These are phyloP conservation scores for Salvia sclarea DNA, from an alignment of 305 asterid species.

Conservation along the genomic window DNA sequence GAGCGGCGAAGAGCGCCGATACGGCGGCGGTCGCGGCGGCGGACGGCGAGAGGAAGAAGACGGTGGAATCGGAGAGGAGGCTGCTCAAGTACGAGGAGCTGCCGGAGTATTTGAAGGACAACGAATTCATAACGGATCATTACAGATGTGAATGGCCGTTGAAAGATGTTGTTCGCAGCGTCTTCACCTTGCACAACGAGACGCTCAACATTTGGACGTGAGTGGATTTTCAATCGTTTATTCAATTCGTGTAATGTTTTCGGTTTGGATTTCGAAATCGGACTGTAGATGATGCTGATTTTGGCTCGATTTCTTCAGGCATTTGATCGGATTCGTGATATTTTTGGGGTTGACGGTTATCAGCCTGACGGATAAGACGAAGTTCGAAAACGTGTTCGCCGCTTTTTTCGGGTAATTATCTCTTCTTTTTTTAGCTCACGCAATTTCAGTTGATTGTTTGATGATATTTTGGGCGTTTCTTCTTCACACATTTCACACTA, in stretches of 20 bases:
- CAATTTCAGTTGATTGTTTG: neutral
- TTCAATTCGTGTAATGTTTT: neutral
- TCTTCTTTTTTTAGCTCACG: neutral
- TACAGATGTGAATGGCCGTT: slow-evolving; percentile 89
- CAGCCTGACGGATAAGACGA: slow-evolving; percentile 66
- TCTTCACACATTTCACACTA: slow-evolving; percentile 21
- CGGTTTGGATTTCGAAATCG: neutral
- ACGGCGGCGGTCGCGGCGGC: slow-evolving; percentile 25
- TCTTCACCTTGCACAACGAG: slow-evolving; percentile 79
- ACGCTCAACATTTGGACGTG: slow-evolving; percentile 89
- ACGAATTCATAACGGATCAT: slow-evolving; percentile 71
- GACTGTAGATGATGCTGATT: slow-evolving; percentile 3
- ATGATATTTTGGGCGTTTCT: neutral
- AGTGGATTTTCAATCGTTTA: slow-evolving; percentile 26
- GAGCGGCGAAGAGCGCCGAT: slow-evolving; percentile 28
- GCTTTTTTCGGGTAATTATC: slow-evolving; percentile 47
- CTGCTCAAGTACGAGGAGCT: slow-evolving; percentile 65
- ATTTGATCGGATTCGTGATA: slow-evolving; percentile 74
- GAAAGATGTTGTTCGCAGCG: slow-evolving; percentile 60
- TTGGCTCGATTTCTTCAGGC: slow-evolving; percentile 43
- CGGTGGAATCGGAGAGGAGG: slow-evolving; percentile 32
- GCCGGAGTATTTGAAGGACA: slow-evolving; percentile 82
- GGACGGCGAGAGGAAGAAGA: slow-evolving; percentile 9
- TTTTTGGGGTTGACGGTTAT: slow-evolving; percentile 60
- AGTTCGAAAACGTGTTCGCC: slow-evolving; percentile 45